Evolutionary conservation across 441 rosid genomes (phyloP).

Genomic region (Melastoma candidum): DNA sequence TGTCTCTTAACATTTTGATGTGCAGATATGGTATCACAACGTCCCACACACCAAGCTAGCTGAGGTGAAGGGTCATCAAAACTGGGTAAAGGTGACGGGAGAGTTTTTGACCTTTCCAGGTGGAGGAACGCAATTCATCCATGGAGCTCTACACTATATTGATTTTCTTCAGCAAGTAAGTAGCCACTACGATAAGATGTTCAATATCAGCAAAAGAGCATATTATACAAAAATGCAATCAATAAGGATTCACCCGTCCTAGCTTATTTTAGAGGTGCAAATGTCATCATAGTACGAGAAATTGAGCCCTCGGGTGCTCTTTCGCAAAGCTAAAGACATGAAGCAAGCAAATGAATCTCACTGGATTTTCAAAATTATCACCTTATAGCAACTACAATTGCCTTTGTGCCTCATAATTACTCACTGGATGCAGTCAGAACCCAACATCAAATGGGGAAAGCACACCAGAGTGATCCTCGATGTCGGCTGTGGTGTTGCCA

Average conservation of each 20-base stretch:
- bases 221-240: not conserved
- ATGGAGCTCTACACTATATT: conserved; percentile 87
- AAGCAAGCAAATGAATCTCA: too few species aligned
- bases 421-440: conserved; percentile 36
- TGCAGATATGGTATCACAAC: conserved; percentile 88
- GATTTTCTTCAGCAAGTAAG: conserved; percentile 61
- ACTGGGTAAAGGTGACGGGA: conserved; percentile 88
- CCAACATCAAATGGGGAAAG: conserved; percentile 75
- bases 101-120: conserved; percentile 94
- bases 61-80: conserved; percentile 86
- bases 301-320: too few species aligned
- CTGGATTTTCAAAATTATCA: too few species aligned
- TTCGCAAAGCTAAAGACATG: too few species aligned
- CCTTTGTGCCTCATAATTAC: too few species aligned
- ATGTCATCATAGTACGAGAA: not conserved
- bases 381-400: too few species aligned
- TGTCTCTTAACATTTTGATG: too few species aligned
- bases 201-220: not conserved
- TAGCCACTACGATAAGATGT: not conserved
- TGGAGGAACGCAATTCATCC: conserved; percentile 94
- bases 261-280: not conserved
- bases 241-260: not conserved
- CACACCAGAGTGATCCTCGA: conserved; percentile 63
- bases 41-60: conserved; percentile 79
- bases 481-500: conserved; percentile 97